phyloP scores from a whole-genome alignment of 2,329 filamentous ascomycete species.

The Clonostachys rhizophaga region DNA sequence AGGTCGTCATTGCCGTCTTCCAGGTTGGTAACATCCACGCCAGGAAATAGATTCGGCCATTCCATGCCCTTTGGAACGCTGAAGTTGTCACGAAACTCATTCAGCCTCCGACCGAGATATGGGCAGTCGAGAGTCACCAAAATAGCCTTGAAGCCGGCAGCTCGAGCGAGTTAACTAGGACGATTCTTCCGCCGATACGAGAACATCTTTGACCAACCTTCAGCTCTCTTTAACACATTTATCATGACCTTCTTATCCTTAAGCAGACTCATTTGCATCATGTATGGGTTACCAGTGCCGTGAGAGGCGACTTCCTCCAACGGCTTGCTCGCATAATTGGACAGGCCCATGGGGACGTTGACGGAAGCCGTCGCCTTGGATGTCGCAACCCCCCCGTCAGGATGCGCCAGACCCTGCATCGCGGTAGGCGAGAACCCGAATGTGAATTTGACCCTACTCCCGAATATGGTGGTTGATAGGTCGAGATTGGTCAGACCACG shows the following conservation, averaged over 20 bases:
- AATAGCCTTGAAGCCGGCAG: conserved; percentile 14
- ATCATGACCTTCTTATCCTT: conserved; percentile 36
- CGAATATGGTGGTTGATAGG: conserved; percentile 36
- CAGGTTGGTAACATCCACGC: conserved; percentile 1
- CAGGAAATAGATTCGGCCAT: conserved; percentile 7
- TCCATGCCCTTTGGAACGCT: conserved; percentile 8
- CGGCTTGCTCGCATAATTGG: conserved; percentile 5
- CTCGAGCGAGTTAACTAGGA: neutral
- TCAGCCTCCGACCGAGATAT: conserved; percentile 11
- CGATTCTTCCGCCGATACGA: neutral
- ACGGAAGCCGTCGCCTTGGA: conserved; percentile 33
- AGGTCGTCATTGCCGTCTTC: neutral
- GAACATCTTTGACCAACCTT: conserved; percentile 24
- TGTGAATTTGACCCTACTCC: conserved; percentile 37
- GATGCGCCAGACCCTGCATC: conserved; percentile 46
- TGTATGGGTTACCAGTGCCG: conserved; percentile 32
- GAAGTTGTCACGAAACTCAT: conserved; percentile 14
- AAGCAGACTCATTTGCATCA: conserved; percentile 50
- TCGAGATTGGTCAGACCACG: conserved; percentile 28
- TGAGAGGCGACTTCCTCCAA: conserved; percentile 36
- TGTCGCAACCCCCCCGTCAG: conserved; percentile 43
- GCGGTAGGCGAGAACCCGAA: conserved; percentile 49
- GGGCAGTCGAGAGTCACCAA: conserved; percentile 17
- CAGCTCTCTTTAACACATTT: conserved; percentile 25
- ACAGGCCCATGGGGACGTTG: conserved; percentile 24